Evolutionary conservation across 306 rosid species (phyloP).

Genomic region (Oxytropis ochrocephala): DNA sequence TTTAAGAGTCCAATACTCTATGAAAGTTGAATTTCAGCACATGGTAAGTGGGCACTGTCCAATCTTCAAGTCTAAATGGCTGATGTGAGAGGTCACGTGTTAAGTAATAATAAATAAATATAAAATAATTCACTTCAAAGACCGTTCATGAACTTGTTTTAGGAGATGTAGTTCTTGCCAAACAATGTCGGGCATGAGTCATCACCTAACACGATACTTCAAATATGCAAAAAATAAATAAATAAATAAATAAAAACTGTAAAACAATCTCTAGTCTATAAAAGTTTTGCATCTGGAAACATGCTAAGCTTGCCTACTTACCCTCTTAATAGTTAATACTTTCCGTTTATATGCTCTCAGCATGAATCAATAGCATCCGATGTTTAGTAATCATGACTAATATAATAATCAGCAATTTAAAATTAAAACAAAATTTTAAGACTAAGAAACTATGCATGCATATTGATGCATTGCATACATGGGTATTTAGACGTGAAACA

Average conservation of each 20-base stretch:
- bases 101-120: neutral
- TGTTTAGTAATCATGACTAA: neutral
- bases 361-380: neutral
- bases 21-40: neutral
- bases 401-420: neutral
- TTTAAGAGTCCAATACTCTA: neutral
- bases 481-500: neutral
- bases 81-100: neutral
- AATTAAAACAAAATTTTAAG: neutral
- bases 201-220: neutral
- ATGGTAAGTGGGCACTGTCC: neutral
- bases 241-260: no score
- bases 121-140: neutral
- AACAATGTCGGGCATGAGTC: neutral
- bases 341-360: neutral
- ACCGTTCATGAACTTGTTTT: neutral
- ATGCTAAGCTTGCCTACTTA: neutral
- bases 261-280: neutral
- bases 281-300: neutral
- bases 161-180: neutral
- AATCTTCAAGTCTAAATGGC: neutral
- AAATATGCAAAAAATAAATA: neutral
- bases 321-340: neutral
- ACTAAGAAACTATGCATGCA: neutral
- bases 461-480: slow-evolving; percentile 7